These are phyloP conservation scores for Lyophyllum semitale DNA, from an alignment of 768 basidiomycete species.

Conservation along the genomic window DNA sequence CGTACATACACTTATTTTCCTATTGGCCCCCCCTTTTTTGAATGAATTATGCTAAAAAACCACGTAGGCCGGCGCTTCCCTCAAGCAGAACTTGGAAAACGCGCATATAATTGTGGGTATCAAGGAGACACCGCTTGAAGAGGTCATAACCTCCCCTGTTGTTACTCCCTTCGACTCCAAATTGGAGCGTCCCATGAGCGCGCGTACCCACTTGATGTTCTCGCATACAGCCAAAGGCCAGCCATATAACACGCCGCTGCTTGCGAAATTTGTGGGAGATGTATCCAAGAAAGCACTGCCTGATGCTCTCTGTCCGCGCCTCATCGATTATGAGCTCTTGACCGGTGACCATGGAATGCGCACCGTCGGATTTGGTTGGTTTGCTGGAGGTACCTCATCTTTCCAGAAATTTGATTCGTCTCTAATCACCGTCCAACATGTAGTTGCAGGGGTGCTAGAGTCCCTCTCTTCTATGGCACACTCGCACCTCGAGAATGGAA, in stretches of 20 bases:
- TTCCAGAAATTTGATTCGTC: not conserved
- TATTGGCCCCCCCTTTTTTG: not conserved
- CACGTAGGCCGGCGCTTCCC: constrained; percentile 73
- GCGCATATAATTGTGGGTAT: constrained; percentile 85
- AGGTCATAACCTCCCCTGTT: constrained; percentile 53
- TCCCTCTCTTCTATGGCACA: constrained; percentile 79
- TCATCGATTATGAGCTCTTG: constrained; percentile 88
- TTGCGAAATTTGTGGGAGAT: constrained; percentile 59
- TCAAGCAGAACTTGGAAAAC: constrained; percentile 55
- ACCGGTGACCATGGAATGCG: constrained; percentile 64
- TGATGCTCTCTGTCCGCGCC: constrained; percentile 36
- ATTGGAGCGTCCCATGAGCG: constrained; percentile 8
- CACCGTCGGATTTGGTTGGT: constrained; percentile 90
- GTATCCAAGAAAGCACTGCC: constrained; percentile 4
- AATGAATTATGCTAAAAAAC: constrained; percentile 2
- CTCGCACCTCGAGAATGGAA: constrained; percentile 73
- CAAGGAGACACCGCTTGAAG: constrained; percentile 78
- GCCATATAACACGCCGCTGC: constrained; percentile 78
- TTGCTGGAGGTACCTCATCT: constrained; percentile 69
- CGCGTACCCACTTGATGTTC: constrained; percentile 87
- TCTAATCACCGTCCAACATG: not conserved
- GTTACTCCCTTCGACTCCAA: constrained; percentile 13
- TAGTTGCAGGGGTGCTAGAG: constrained; percentile 85
- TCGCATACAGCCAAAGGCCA: constrained; percentile 91
- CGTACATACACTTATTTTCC: not conserved